Evolutionary conservation across 2,329 filamentous ascomycete species (phyloP).

Genomic region (Neobulgaria alba): DNA sequence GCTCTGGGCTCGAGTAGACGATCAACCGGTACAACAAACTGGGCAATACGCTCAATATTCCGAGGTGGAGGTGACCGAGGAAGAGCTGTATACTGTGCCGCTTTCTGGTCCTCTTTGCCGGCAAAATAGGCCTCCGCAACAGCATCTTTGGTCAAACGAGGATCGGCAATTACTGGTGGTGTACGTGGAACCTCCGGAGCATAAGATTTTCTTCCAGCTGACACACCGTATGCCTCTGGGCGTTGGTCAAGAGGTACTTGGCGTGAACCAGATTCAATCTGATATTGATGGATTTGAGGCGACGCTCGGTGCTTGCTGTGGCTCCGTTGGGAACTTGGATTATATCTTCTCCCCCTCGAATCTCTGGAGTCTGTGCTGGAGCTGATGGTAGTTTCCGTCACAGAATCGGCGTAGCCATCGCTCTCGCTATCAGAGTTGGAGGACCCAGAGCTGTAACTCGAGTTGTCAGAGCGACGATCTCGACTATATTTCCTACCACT

Average conservation of each 20-base stretch:
- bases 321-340: slow-evolving; percentile 12
- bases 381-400: slow-evolving; percentile 1
- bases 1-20: slow-evolving; percentile 8
- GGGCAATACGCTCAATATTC: slow-evolving; percentile 7
- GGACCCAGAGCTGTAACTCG: background rate
- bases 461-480: background rate
- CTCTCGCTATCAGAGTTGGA: slow-evolving; percentile 4
- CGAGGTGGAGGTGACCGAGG: slow-evolving; percentile 9
- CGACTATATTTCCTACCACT: slow-evolving; percentile 2
- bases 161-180: background rate
- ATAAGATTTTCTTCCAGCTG: slow-evolving; percentile 6
- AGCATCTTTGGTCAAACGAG: slow-evolving; percentile 5
- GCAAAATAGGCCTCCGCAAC: slow-evolving; percentile 22
- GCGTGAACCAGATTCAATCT: background rate
- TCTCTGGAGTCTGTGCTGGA: slow-evolving; percentile 2
- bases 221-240: slow-evolving; percentile 7
- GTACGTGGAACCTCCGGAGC: slow-evolving; percentile 18
- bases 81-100: slow-evolving; percentile 15
- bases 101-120: slow-evolving; percentile 20
- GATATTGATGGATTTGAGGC: background rate
- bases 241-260: slow-evolving; percentile 13
- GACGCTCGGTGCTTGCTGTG: slow-evolving; percentile 14
- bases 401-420: background rate
- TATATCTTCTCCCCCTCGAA: slow-evolving; percentile 6
- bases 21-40: too few relatives aligned